These are phyloP conservation scores for Phaeosphaeria sp. DNA, from an alignment of 2,329 filamentous ascomycete species.

Conservation along the genomic window DNA sequence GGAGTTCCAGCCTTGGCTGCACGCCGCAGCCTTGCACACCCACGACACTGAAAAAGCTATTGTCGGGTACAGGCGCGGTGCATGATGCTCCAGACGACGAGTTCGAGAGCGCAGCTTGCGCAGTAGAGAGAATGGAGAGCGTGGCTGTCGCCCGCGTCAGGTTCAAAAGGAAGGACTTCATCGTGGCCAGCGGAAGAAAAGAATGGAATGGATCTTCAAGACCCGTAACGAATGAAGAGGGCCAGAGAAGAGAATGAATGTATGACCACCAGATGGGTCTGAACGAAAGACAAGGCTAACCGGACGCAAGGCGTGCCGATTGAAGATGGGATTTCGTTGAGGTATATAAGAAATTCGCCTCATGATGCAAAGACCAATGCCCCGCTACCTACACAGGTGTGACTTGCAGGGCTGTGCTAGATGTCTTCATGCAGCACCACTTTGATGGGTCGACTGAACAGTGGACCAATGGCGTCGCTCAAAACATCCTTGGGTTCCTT, in stretches of 20 bases:
- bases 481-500: slow-evolving; percentile 14
- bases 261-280: slow-evolving; percentile 22
- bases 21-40: slow-evolving; percentile 41
- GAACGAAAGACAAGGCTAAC: slow-evolving; percentile 30
- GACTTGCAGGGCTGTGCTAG: slow-evolving; percentile 18
- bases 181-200: slow-evolving; percentile 32
- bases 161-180: slow-evolving; percentile 36
- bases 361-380: slow-evolving; percentile 20
- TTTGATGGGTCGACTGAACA: neutral
- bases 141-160: slow-evolving; percentile 20
- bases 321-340: neutral
- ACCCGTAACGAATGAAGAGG: slow-evolving; percentile 26
- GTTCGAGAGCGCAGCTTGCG: slow-evolving; percentile 21
- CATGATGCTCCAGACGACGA: slow-evolving; percentile 31
- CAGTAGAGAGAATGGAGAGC: slow-evolving; percentile 23
- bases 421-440: slow-evolving; percentile 26
- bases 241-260: slow-evolving; percentile 26
- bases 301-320: neutral
- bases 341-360: slow-evolving; percentile 15
- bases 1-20: slow-evolving; percentile 34
- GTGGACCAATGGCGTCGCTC: slow-evolving; percentile 2
- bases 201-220: slow-evolving; percentile 35
- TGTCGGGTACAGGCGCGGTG: slow-evolving; percentile 22
- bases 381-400: slow-evolving; percentile 22
- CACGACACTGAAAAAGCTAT: slow-evolving; percentile 41